phyloP scores from a whole-genome alignment of 495 filamentous ascomycete genomes.

The Aspergillus cristatus region DNA sequence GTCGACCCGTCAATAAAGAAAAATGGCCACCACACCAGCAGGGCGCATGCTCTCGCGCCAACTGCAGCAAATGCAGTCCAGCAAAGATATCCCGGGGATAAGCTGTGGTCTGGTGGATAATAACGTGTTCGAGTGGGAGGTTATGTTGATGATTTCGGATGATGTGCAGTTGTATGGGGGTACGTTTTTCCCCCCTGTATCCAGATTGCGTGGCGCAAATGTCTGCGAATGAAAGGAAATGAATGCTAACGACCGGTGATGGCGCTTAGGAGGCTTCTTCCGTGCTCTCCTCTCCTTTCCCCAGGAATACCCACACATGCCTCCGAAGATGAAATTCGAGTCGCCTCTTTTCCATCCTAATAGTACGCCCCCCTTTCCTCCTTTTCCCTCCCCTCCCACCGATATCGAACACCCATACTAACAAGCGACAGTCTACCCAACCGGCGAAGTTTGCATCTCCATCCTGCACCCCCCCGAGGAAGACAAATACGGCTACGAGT shows the following conservation, averaged over 20 bases:
- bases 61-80: slow-evolving; percentile 86
- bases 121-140: slow-evolving; percentile 99
- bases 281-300: slow-evolving; percentile 72
- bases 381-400: background rate
- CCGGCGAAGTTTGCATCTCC: slow-evolving; percentile 89
- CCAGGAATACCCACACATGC: slow-evolving; percentile 74
- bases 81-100: slow-evolving; percentile 87
- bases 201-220: background rate
- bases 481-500: slow-evolving; percentile 92
- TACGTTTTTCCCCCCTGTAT: too few species aligned
- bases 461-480: slow-evolving; percentile 96
- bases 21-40: slow-evolving; percentile 46
- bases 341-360: slow-evolving; percentile 91
- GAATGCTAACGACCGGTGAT: background rate
- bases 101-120: slow-evolving; percentile 78
- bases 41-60: slow-evolving; percentile 75
- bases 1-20: background rate
- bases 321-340: slow-evolving; percentile 88
- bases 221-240: background rate
- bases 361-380: slow-evolving; percentile 34
- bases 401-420: background rate
- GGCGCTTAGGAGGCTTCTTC: slow-evolving; percentile 86
- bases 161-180: slow-evolving; percentile 94
- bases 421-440: slow-evolving; percentile 56
- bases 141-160: slow-evolving; percentile 97